Conservation (phyloP, 2,329 filamentous ascomycete species). For the Exophiala alcalophila region DNA sequence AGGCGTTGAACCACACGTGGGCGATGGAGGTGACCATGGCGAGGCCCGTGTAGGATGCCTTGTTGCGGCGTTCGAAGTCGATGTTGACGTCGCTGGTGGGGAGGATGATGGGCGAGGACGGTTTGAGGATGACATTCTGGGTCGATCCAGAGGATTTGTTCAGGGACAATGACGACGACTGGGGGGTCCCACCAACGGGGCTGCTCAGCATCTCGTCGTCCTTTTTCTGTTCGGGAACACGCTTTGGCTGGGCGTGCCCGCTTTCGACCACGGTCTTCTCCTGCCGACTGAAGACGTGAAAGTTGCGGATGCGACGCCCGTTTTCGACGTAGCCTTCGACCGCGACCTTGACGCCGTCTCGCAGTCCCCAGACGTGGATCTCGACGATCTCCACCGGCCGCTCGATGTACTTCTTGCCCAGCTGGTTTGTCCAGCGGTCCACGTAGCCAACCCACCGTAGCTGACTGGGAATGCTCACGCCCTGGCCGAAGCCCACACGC, state of each 20-base stretch:
- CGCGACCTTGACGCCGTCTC: conserved; percentile 81
- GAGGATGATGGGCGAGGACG: conserved; percentile 64
- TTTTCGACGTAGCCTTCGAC: conserved; percentile 86
- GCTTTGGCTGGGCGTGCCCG: conserved; percentile 3
- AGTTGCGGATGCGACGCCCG: conserved; percentile 77
- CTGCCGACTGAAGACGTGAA: conserved; percentile 71
- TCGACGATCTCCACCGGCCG: conserved; percentile 80
- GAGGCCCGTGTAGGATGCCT: conserved; percentile 68
- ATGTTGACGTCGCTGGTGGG: conserved; percentile 86
- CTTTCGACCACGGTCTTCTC: conserved; percentile 66
- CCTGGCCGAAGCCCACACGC: conserved; percentile 81
- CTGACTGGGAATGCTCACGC: conserved; percentile 91
- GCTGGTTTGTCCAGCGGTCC: conserved; percentile 72
- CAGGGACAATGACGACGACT: conserved; percentile 33
- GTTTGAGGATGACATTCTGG: conserved; percentile 74
- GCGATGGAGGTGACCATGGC: conserved; percentile 91
- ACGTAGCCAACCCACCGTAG: conserved; percentile 84
- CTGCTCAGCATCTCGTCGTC: conserved; percentile 23
- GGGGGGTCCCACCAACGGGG: conserved; percentile 23
- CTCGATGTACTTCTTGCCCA: conserved; percentile 76
- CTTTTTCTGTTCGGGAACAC: conserved; percentile 6
- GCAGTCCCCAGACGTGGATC: conserved; percentile 83
- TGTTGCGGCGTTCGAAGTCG: conserved; percentile 81
- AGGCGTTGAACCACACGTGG: conserved; percentile 96
- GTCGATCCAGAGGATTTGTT: conserved; percentile 55